Evolutionary conservation across 345 rosid genomes (phyloP).

Genomic region (Limnanthes douglasii): DNA sequence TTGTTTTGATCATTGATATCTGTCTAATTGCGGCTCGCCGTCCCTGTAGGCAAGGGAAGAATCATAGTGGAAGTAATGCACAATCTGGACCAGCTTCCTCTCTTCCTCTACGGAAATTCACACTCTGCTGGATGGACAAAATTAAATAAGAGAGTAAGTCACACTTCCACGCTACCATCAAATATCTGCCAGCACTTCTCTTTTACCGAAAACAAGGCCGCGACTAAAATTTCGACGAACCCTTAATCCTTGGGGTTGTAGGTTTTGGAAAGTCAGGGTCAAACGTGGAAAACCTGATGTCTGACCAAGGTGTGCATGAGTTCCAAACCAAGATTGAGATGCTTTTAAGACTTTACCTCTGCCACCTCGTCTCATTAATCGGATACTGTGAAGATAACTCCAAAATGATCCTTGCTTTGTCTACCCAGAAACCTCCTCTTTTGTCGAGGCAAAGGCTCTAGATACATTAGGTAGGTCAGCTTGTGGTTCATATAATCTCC

Average conservation of each 20-base stretch:
- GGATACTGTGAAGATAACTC: constrained; percentile 95
- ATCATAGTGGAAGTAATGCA: constrained; percentile 60
- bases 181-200: constrained; percentile 97
- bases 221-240: constrained; percentile 97
- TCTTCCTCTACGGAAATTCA: constrained; percentile 85
- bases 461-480: constrained; percentile 95
- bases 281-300: constrained; percentile 94
- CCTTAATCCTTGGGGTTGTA: constrained; percentile 81
- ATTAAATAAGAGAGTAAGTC: constrained; percentile 89
- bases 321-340: constrained; percentile 97
- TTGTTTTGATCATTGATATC: constrained; percentile 44
- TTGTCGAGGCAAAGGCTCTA: constrained; percentile 97
- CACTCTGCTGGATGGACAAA: constrained; percentile 86
- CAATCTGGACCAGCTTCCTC: constrained; percentile 97
- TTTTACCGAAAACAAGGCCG: constrained; percentile 88
- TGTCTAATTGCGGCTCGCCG: constrained; percentile 30
- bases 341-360: constrained; percentile 93
- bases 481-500: constrained; percentile 87
- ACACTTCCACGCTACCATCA: constrained; percentile 84
- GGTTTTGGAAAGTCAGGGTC: constrained; percentile 98
- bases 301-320: constrained; percentile 96
- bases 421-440: constrained; percentile 69
- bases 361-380: constrained; percentile 85
- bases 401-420: constrained; percentile 93
- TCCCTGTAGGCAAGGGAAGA: constrained; percentile 35